Evolutionary conservation across 2,329 filamentous ascomycete genomes (phyloP), one percentile per base, ranked within the genome.

Genomic region (Atkinsonella hypoxylon): DNA sequence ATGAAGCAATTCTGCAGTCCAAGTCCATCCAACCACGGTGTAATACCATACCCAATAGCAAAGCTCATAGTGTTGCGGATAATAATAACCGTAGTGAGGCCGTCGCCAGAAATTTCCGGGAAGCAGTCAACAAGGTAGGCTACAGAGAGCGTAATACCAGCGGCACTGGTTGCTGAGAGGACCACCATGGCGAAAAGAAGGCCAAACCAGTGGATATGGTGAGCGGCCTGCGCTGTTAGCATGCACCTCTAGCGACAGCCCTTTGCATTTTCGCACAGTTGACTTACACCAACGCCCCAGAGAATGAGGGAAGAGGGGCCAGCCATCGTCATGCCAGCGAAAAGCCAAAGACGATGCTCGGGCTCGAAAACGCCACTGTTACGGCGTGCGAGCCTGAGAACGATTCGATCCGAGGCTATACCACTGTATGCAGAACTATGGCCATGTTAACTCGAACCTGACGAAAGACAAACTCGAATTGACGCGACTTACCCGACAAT

Each of bases 1-100:
- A 73, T 58, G 48, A 67, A 74, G 4, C 69, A 68, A 51, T 72
- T 71, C 41, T 71, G 67, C 30, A 67, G 63, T 0, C 71, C 71
- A 46, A 70, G 58, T 5, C 65, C 57, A 5, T 61, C 64, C 2
- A 73, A 58, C 71, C 71, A 74, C 0, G 70, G 70, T 0, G 71
- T 73, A 30, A 73, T 67, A 15, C 75, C 64, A 41, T 67, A 68
- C 12, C 59, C 55, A 10, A 67, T 61, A 4, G 60, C 65, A 50
- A 68, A 68, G 4, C 61, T 61, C 61, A 68, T 67, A 0, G 65
- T 67, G 49, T 68, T 68, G 2, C 65, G 56, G 20, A 72, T 62
- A 6, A 72, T 51, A 17, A 72, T 72, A 36, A 67, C 60, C 0
- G 67, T 66, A 0, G 66, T 67, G 8, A 72, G 58, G 1, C 65